These are phyloP conservation scores for Tricholoma sp. DNA, from an alignment of 768 basidiomycete species.

Conservation along the genomic window DNA sequence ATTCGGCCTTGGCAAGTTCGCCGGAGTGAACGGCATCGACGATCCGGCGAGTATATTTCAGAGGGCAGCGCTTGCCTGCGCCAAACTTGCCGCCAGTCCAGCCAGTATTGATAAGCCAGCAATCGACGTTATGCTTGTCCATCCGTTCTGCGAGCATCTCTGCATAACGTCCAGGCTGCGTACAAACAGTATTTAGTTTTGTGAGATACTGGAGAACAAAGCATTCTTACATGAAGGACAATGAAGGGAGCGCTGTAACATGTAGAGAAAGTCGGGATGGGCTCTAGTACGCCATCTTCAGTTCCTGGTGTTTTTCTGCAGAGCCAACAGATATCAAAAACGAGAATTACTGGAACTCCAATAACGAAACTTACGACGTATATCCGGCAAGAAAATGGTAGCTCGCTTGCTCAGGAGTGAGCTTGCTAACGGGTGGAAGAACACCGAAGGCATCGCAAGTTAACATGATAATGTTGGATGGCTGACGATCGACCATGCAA, in stretches of 20 bases:
- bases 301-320: constrained; percentile 92
- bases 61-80: constrained; percentile 87
- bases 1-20: constrained; percentile 81
- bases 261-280: constrained; percentile 99
- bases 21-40: constrained; percentile 97
- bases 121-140: constrained; percentile 82
- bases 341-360: not conserved
- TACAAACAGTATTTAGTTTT: constrained; percentile 17
- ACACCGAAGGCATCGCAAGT: constrained; percentile 99
- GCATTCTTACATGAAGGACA: constrained; percentile 72
- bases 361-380: constrained; percentile 59
- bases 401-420: constrained; percentile 91
- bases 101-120: constrained; percentile 99
- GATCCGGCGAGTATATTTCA: constrained; percentile 93
- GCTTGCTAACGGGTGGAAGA: constrained; percentile 89
- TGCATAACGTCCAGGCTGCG: constrained; percentile 86
- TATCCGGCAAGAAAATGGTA: constrained; percentile 98
- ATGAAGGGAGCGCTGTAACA: constrained; percentile 99
- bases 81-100: constrained; percentile 96
- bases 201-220: not conserved
- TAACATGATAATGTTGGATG: constrained; percentile 93
- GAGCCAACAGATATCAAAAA: constrained; percentile 10
- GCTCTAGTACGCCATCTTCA: constrained; percentile 96
- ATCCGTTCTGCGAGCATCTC: constrained; percentile 96
- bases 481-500: constrained; percentile 81